Evolutionary conservation across 495 filamentous ascomycete genomes (phyloP).

Genomic region (Penicillium angulare): DNA sequence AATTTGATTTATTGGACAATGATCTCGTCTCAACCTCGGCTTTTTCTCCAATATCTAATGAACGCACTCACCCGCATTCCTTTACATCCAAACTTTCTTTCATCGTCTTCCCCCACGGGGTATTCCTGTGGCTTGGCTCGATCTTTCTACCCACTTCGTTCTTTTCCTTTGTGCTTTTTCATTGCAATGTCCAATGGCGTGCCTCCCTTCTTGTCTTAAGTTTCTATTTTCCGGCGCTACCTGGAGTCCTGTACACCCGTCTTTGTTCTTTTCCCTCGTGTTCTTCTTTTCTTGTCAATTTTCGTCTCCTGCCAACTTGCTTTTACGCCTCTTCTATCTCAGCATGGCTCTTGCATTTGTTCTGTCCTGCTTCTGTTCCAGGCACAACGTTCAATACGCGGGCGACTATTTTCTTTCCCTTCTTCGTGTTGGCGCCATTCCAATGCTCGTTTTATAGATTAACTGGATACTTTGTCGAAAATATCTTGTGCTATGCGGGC

Average conservation of each 20-base stretch:
- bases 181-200: conserved; percentile 17
- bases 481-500: background rate
- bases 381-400: conserved; percentile 1
- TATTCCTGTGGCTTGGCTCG: background rate
- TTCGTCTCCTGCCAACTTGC: too few relatives aligned
- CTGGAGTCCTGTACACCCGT: conserved; percentile 22
- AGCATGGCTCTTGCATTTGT: conserved; percentile 5
- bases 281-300: background rate
- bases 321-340: background rate
- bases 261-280: conserved; percentile 4
- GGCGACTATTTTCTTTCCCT: background rate
- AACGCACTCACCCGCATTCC: too few relatives aligned
- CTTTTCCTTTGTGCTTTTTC: conserved; percentile 14
- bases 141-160: conserved; percentile 6
- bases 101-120: background rate
- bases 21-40: conserved; percentile 1
- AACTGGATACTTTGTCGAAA: background rate
- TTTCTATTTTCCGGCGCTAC: conserved; percentile 11
- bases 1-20: conserved; percentile 4
- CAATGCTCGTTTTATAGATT: too few relatives aligned
- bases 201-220: conserved; percentile 12
- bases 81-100: background rate
- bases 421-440: background rate
- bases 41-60: conserved; percentile 7
- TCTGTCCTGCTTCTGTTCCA: background rate